Evolutionary conservation across 2,329 filamentous ascomycete species (phyloP), one percentile per base, ranked within the genome.

Genomic region (Rhynchosporium secalis): DNA sequence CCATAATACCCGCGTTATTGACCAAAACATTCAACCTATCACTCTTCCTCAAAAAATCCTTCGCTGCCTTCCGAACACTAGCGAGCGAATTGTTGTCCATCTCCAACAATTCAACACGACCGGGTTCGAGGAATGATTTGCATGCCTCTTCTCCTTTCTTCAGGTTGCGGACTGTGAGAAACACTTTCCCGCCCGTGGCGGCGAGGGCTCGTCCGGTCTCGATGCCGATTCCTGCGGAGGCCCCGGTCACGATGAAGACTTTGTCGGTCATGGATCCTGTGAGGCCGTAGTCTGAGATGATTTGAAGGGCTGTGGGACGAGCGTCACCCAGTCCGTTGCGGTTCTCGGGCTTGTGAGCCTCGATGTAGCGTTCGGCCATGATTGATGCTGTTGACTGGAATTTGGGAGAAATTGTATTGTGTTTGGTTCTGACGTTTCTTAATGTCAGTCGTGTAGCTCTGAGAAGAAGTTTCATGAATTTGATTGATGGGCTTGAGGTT

Each of bases 191-290:
- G 15, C 76, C 75, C 1, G 76, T 77, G 2, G 66, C 65, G 40
- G 70, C 67, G 4, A 78, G 63, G 0, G 76, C 75, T 13, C 71
- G 71, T 12, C 72, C 76, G 3, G 76, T 77, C 62, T 77, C 75
- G 43, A 75, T 67, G 4, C 76, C 76, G 46, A 77, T 72, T n/a
- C 75, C 75, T 1, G 73, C 71, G 12, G 75, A 75, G 49, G 67
- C 69, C 15, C 76, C 76, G 6, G 76, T 78, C 40, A 78, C 70
- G 46, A 78, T 61, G 47, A 76, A 69, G 41, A 74, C 71, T 67
- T 76, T 77, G 62, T 74, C 75, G 76, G 79, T 66, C 81, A 76
- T 60, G 57, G 67, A 71, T 26, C 61, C 65, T 20, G 60, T 54
- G 15, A 72, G 64, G 4, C 49, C 63, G 47, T 68, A 7, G 67